Percentiles rank a stretch among this genome's conserved stretches.
Evolutionary conservation across 306 rosid genomes (phyloP).

Genomic region (Sechiopsis laciniata): DNA sequence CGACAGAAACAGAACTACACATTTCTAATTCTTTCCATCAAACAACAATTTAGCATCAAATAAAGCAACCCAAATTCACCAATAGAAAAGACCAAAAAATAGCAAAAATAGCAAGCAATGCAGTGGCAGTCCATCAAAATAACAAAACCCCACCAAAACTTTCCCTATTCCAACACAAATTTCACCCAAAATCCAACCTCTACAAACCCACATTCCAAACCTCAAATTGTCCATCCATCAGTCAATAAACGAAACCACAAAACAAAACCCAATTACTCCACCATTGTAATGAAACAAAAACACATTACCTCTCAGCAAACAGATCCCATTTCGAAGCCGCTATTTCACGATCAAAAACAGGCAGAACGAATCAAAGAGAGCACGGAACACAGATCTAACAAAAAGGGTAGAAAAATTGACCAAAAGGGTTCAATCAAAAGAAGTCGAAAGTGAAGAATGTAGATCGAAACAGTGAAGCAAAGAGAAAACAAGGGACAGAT

Average conservation of each 20-base stretch:
- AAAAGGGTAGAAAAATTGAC: neutral
- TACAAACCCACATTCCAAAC: constrained; percentile 29
- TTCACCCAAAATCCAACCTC: constrained; percentile 22
- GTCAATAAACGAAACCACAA: constrained; percentile 10
- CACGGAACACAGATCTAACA: neutral
- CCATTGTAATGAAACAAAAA: neutral
- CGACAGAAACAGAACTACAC: neutral
- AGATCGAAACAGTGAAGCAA: neutral
- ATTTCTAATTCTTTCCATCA: neutral
- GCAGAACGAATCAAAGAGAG: neutral
- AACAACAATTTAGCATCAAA: constrained; percentile 9
- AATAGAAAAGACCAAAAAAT: neutral
- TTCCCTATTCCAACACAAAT: neutral
- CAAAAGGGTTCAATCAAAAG: neutral
- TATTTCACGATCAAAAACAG: neutral
- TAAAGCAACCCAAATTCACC: neutral
- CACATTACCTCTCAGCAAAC: constrained; percentile 21
- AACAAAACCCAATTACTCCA: neutral
- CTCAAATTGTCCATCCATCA: constrained; percentile 16
- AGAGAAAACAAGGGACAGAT: neutral
- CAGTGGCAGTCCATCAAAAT: constrained; percentile 12
- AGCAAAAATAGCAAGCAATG: constrained; percentile 17
- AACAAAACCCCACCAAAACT: neutral
- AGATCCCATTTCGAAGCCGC: constrained; percentile 18
- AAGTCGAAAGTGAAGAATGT: neutral